phyloP scores from a whole-genome alignment of 2,329 filamentous ascomycete species.

The Phialocephala sp. region DNA sequence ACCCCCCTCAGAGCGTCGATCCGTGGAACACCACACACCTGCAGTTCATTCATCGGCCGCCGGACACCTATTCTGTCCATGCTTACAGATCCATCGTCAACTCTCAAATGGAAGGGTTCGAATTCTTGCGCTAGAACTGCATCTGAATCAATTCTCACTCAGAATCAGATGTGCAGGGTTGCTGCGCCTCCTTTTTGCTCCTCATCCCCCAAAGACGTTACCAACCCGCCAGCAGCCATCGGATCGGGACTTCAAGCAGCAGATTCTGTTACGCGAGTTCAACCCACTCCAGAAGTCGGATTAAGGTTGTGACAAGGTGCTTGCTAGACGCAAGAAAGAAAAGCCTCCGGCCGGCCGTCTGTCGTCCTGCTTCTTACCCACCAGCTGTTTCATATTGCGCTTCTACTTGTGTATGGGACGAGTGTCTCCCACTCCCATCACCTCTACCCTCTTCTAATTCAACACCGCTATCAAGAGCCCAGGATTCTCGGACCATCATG shows the following conservation, averaged over 20 bases:
- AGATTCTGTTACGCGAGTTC: conserved; percentile 21
- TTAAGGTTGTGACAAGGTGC: conserved; percentile 9
- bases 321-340: neutral
- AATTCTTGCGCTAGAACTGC: neutral
- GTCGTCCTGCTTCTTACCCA: neutral
- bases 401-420: too few species aligned
- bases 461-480: neutral
- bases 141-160: conserved; percentile 1
- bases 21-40: neutral
- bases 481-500: neutral
- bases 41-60: neutral
- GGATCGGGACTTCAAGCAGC: neutral
- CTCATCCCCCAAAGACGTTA: neutral
- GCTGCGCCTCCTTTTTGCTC: conserved; percentile 16
- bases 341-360: neutral
- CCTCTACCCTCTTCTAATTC: too few species aligned
- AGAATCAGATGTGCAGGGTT: conserved; percentile 15
- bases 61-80: neutral
- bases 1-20: conserved; percentile 10
- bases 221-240: neutral
- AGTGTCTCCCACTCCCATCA: too few species aligned
- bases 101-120: neutral
- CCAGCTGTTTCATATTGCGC: neutral
- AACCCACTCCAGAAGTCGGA: conserved; percentile 14
- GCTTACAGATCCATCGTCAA: neutral